Evolutionary conservation across 73 alveolate species (phyloP), one percentile per base, ranked within the genome.

Genomic region (Breviolum minutum): DNA sequence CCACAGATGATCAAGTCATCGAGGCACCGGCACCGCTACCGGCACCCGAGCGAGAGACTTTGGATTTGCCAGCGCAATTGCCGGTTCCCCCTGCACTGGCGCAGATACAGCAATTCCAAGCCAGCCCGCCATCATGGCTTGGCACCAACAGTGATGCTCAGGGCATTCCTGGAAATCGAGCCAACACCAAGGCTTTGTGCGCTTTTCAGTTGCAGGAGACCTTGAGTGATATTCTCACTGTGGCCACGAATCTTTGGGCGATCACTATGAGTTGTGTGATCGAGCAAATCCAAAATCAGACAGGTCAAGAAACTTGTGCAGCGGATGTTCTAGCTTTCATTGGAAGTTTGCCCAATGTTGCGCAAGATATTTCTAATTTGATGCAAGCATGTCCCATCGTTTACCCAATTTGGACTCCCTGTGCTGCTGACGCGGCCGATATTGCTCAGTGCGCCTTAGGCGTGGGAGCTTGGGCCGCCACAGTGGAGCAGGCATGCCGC

Each of bases 361-460:
- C 77, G 77, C 77, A 68, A 68, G 77, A 68, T 68, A 68, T 68
- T 22, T 68, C 30, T 64, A 77, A 77, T 29, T 2, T 77, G 29
- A 29, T 77, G 87, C 29, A 77, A 7, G 87, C 61, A 8, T 77
- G 87, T 22, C 61, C 61, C 63, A 17, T 77, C 5, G n/a, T 77
- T 19, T 77, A 77, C 87, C n/a, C n/a, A 63, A 24, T 77, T 77
- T 29, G 87, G 87, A 63, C 87, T 7, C 87, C 87, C 13, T 77
- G 87, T 22, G 87, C 87, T 26, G 87, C 63, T 13, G 87, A 77
- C 30, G 87, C 87, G 24, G 87, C 87, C 30, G 87, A 77, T 63
- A 77, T 77, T 27, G 87, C 87, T 77, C 87, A 77, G 87, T 77
- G 87, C 87, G 14, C 87, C 30, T 77, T 77, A 63, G 87, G 87